Evolutionary conservation across 169 alveolate species (phyloP).

Genomic region (Plasmodium falciparum): DNA sequence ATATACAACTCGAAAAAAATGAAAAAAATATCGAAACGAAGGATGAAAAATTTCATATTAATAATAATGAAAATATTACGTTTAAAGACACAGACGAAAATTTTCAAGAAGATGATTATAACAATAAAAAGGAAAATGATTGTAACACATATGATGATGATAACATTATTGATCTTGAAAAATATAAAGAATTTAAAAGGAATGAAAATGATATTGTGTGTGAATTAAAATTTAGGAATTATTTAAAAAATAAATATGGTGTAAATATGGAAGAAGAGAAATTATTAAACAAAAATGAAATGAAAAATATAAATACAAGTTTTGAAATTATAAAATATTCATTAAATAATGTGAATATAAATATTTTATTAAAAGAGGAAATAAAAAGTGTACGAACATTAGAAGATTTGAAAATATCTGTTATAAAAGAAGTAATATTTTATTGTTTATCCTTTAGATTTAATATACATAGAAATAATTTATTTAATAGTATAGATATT

Average conservation of each 20-base stretch:
- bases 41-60: neutral
- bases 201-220: slow-evolving; percentile 29
- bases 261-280: slow-evolving; percentile 67
- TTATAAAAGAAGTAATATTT: slow-evolving; percentile 81
- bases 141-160: slow-evolving; percentile 32
- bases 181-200: slow-evolving; percentile 34
- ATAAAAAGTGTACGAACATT: slow-evolving; percentile 46
- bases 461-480: slow-evolving; percentile 73
- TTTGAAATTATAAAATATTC: slow-evolving; percentile 58
- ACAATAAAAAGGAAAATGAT: neutral
- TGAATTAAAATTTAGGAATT: slow-evolving; percentile 49
- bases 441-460: slow-evolving; percentile 79
- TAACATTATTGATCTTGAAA: slow-evolving; percentile 42
- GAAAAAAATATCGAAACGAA: neutral
- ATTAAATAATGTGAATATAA: slow-evolving; percentile 69
- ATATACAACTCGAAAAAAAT: neutral
- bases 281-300: slow-evolving; percentile 23
- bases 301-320: slow-evolving; percentile 60
- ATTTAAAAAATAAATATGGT: slow-evolving; percentile 27
- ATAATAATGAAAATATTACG: neutral
- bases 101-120: neutral
- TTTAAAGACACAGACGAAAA: neutral
- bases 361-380: slow-evolving; percentile 75
- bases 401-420: slow-evolving; percentile 76
- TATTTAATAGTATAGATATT: slow-evolving; percentile 75